A percentile compares a stretch with the other conserved stretches of the same genome.
Evolutionary conservation across 2,329 filamentous ascomycete species (phyloP).

Genomic region (Cladophialophora immunda): DNA sequence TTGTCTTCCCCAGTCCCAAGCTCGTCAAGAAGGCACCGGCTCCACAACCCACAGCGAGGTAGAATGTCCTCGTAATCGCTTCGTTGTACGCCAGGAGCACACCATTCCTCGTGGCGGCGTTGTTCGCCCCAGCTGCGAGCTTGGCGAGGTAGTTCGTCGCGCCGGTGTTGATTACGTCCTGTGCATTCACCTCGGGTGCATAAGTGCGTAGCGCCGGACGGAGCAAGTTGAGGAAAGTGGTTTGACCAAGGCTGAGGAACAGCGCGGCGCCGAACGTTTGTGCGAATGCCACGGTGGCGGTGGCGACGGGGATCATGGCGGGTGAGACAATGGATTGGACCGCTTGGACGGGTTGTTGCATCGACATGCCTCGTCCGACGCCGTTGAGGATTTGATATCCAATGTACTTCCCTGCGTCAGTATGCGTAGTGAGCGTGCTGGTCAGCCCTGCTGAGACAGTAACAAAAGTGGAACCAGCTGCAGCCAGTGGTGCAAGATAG

Average conservation of each 20-base stretch:
- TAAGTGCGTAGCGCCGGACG: conserved; percentile 16
- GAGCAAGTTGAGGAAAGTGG: conserved; percentile 37
- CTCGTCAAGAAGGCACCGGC: conserved; percentile 18
- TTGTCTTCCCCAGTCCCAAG: conserved; percentile 32
- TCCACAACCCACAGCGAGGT: conserved; percentile 28
- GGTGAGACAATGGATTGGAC: conserved; percentile 38
- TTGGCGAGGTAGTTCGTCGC: conserved; percentile 35
- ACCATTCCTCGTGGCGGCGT: conserved; percentile 26
- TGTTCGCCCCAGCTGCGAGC: conserved; percentile 10
- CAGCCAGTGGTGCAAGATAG: conserved; percentile 47
- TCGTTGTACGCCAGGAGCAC: conserved; percentile 43
- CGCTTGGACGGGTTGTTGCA: conserved; percentile 42
- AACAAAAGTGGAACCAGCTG: conserved; percentile 43
- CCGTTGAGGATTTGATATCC: conserved; percentile 46
- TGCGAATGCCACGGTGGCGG: conserved; percentile 35
- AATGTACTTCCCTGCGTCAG: conserved; percentile 41
- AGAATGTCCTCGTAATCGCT: conserved; percentile 36
- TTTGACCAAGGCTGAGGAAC: conserved; percentile 39
- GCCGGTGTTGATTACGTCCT: conserved; percentile 32
- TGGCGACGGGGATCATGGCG: conserved; percentile 38
- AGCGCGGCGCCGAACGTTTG: conserved; percentile 41
- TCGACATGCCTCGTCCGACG: conserved; percentile 38
- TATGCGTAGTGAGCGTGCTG: conserved; percentile 42
- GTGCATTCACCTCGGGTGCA: conserved; percentile 31
- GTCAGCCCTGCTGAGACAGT: conserved; percentile 47